Evolutionary conservation across 805 yeast genomes (phyloP).

Genomic region (Brettanomyces sp.): DNA sequence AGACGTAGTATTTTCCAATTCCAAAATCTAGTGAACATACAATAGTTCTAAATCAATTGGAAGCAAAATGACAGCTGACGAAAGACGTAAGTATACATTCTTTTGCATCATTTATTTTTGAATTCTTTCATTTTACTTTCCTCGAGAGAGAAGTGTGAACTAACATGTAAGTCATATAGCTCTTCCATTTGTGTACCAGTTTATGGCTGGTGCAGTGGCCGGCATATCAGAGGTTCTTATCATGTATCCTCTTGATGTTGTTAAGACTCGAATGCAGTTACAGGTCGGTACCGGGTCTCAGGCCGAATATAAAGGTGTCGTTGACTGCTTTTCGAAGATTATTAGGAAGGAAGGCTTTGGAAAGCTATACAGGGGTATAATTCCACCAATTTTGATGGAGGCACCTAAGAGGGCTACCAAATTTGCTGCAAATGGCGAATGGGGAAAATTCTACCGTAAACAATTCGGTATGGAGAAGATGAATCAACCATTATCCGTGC

Average conservation of each 20-base stretch:
- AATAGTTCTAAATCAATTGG: background rate
- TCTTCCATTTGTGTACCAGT: slow-evolving; percentile 89
- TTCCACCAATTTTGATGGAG: slow-evolving; percentile 97
- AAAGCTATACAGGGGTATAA: slow-evolving; percentile 83
- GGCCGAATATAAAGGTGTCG: slow-evolving; percentile 71
- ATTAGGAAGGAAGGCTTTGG: slow-evolving; percentile 77
- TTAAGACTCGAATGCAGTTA: slow-evolving; percentile 91
- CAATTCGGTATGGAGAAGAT: slow-evolving; percentile 58
- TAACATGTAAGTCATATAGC: slow-evolving; percentile 20
- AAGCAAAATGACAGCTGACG: background rate
- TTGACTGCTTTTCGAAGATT: slow-evolving; percentile 78
- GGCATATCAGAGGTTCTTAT: slow-evolving; percentile 93
- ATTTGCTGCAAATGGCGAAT: slow-evolving; percentile 96
- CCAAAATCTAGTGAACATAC: too few relatives aligned
- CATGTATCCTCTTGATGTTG: slow-evolving; percentile 96
- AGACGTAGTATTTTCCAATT: too few relatives aligned
- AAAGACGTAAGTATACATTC: background rate
- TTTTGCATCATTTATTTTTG: too few relatives aligned
- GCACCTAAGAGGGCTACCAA: slow-evolving; percentile 99
- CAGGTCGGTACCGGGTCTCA: slow-evolving; percentile 47
- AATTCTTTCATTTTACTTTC: too few relatives aligned
- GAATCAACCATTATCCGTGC: slow-evolving; percentile 75
- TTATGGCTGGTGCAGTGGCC: slow-evolving; percentile 85
- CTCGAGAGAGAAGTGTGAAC: too few relatives aligned
- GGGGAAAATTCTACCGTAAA: slow-evolving; percentile 75